Evolutionary conservation across 495 filamentous ascomycete genomes (phyloP), one percentile per base, ranked within the genome.

Genomic region (Hyaloscypha hepaticicola): DNA sequence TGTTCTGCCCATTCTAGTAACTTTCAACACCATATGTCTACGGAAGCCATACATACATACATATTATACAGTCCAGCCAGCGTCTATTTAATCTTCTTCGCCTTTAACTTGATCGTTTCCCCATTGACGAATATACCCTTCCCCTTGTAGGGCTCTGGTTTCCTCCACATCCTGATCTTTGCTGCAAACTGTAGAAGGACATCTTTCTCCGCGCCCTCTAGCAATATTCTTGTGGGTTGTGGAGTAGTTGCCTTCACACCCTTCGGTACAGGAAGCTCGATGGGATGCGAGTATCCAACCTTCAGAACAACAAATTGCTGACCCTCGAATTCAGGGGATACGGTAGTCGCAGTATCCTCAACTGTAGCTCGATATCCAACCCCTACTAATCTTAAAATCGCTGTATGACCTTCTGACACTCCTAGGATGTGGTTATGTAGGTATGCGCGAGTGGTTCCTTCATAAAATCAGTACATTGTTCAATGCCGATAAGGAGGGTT

Each of bases 101-200:
- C 86, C 86, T 99, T 99, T 75, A 99, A 76, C 83, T 88, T 93
- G 81, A 99, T 97, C 4, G 92, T 97, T 82, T 99, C 94, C 55
- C 91, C 90, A 74, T 97, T 94, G 63, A 98, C 85, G 70, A 98
- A 99, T 67, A 99, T 97, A 72, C 95, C 95, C 86, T 99, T 97
- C 60, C 95, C 95, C 87, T 99, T 99, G 78, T 98, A 99, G 57
- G 96, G 95, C 77, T 99, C 95, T 45, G 95, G 95, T 65, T 80
- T 82, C 76, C 96, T 87, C 95, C 95, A 99, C 72, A 78, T 84
- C 63, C 91, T 79, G 64, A 99, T 94, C 72, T 86, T 82, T 2
- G 96, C 94, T 25, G 95, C 96, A 74, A 97, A 96, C 67, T 89
- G 83, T 79, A 90, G 94, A 66, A 99, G 87, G 50, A 87, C 80